phyloP scores from a whole-genome alignment of 2,329 filamentous ascomycete species.

The Trichophyton schoenleinii region DNA sequence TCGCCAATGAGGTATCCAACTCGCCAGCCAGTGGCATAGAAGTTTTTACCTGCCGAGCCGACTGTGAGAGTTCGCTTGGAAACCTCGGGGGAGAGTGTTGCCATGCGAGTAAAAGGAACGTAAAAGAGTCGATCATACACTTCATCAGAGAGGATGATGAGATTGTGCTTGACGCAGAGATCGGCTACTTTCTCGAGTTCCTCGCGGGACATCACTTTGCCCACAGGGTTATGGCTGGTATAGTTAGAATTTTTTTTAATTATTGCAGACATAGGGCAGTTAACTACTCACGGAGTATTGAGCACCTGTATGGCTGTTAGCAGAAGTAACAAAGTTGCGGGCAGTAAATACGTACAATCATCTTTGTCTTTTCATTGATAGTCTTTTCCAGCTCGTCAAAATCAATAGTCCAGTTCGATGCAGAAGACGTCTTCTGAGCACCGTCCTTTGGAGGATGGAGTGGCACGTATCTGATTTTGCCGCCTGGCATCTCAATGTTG shows the following conservation, averaged over 20 bases:
- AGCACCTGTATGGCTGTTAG: constrained; percentile 25
- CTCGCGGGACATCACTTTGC: constrained; percentile 78
- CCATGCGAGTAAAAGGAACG: constrained; percentile 84
- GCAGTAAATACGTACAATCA: constrained; percentile 58
- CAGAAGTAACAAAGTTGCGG: constrained; percentile 1
- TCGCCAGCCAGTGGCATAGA: constrained; percentile 95
- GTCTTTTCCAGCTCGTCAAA: constrained; percentile 68
- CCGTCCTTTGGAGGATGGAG: constrained; percentile 77
- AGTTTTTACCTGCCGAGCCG: constrained; percentile 93
- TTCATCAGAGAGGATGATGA: constrained; percentile 84
- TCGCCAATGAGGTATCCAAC: constrained; percentile 92
- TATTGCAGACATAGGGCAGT: not conserved
- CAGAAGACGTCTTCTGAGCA: constrained; percentile 64
- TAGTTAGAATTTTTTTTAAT: not conserved
- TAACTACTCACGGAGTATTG: constrained; percentile 36
- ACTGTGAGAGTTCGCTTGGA: constrained; percentile 83
- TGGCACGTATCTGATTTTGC: constrained; percentile 90
- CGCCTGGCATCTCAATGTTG: constrained; percentile 97
- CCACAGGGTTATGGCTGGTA: constrained; percentile 71
- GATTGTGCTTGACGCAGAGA: constrained; percentile 80
- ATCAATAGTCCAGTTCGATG: constrained; percentile 78
- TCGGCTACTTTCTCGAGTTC: constrained; percentile 78
- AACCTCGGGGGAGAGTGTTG: constrained; percentile 80
- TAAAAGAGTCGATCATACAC: constrained; percentile 95
- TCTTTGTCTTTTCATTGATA: constrained; percentile 79